A percentile compares a stretch with the other conserved stretches of the same genome.
phyloP scores from a whole-genome alignment of 768 basidiomycete species.

The Lentinula aciculospora region DNA sequence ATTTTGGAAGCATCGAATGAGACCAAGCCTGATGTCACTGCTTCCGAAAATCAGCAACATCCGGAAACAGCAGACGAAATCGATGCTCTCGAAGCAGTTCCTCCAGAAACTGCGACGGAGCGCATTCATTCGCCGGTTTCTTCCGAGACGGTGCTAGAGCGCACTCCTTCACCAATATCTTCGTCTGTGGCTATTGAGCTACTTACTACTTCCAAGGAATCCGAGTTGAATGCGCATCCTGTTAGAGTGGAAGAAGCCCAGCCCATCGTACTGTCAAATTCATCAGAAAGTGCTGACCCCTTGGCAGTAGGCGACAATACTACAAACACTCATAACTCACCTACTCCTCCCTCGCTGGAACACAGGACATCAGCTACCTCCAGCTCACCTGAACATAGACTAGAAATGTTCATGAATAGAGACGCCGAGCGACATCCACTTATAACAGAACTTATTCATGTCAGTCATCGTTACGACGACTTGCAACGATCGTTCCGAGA shows the following conservation, averaged over 20 bases:
- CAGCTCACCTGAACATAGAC: not conserved
- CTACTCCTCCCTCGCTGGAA: not conserved
- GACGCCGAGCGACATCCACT: slow-evolving; percentile 25
- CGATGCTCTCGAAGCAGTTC: not conserved
- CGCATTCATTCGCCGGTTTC: not conserved
- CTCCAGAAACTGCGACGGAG: not conserved
- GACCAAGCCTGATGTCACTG: not conserved
- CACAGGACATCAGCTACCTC: not conserved
- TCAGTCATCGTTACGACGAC: slow-evolving; percentile 51
- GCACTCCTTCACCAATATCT: not conserved
- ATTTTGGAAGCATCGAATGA: not conserved
- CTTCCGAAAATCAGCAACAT: not conserved
- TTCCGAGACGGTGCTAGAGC: not conserved
- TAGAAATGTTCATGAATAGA: not conserved
- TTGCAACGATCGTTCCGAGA: slow-evolving; percentile 62
- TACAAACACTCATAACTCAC: not conserved
- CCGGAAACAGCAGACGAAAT: not conserved
- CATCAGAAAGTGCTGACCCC: not conserved
- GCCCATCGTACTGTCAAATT: not conserved
- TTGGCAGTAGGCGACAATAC: not conserved
- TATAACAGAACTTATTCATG: slow-evolving; percentile 36
- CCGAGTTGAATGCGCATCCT: not conserved
- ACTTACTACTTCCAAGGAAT: not conserved
- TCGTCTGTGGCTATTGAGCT: too few relatives aligned
- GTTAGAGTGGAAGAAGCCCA: not conserved